These are phyloP conservation scores for Fusarium temperatum DNA, from an alignment of 2,329 filamentous ascomycete genomes.

Conservation along the genomic window DNA sequence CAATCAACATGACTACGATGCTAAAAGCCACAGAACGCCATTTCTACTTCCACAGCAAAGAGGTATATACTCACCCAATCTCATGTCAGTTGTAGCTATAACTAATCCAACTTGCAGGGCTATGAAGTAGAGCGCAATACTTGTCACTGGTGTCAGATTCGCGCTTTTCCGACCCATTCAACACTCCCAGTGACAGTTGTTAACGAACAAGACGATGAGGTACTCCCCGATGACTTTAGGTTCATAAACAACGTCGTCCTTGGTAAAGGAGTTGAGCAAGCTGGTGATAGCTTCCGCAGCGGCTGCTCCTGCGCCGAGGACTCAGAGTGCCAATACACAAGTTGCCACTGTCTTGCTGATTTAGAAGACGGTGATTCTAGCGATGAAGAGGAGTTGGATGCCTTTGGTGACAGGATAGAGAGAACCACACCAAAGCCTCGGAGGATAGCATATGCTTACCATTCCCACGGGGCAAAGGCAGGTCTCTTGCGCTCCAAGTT, in stretches of 20 bases:
- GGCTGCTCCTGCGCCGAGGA: conserved; percentile 74
- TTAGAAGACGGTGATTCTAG: conserved; percentile 62
- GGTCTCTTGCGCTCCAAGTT: conserved; percentile 63
- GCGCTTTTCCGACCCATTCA: conserved; percentile 59
- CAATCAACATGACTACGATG: conserved; percentile 48
- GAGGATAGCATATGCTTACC: conserved; percentile 69
- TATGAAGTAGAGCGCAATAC: conserved; percentile 50
- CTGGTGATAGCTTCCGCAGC: conserved; percentile 68
- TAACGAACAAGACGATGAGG: conserved; percentile 67
- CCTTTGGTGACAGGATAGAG: conserved; percentile 39
- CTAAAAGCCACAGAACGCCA: conserved; percentile 57
- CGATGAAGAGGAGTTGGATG: conserved; percentile 49
- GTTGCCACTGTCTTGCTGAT: conserved; percentile 76
- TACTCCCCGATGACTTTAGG: conserved; percentile 69
- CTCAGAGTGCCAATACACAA: conserved; percentile 72
- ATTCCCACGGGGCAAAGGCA: conserved; percentile 60
- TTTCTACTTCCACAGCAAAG: conserved; percentile 59
- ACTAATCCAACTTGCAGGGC: conserved; percentile 39
- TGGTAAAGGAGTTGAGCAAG: conserved; percentile 65
- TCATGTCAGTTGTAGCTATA: background rate
- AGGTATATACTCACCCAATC: conserved; percentile 31
- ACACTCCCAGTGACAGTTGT: conserved; percentile 67
- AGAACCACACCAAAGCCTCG: conserved; percentile 29
- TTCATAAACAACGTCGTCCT: conserved; percentile 74
- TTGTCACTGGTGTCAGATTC: conserved; percentile 72